Percentiles rank a stretch among this genome's conserved stretches.
These are phyloP conservation scores for Myriosclerotinia duriaeana DNA, from an alignment of 2,329 filamentous ascomycete species.

Conservation along the genomic window DNA sequence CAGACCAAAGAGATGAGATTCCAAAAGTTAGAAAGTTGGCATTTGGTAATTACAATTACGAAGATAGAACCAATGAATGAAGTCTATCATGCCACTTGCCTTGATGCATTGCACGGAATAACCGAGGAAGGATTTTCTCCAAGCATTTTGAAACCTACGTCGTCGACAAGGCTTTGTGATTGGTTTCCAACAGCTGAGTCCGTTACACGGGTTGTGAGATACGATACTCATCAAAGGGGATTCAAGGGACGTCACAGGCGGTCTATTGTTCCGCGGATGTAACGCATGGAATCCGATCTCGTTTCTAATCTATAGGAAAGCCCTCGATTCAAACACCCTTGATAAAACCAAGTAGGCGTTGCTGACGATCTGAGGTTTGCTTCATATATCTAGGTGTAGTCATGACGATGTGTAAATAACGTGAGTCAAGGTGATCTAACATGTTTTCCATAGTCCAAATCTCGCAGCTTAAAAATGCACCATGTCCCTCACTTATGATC, in stretches of 20 bases:
- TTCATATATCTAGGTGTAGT: background rate
- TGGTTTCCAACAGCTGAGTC: background rate
- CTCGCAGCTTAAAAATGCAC: background rate
- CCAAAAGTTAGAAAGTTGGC: constrained; percentile 16
- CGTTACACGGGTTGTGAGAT: constrained; percentile 9
- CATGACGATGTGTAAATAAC: background rate
- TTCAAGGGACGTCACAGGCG: constrained; percentile 9
- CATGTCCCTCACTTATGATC: constrained; percentile 44
- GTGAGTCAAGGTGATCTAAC: background rate
- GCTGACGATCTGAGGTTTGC: background rate
- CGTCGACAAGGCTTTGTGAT: background rate
- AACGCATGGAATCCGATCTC: background rate
- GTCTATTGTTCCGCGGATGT: constrained; percentile 6
- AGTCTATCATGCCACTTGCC: constrained; percentile 13
- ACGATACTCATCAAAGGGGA: constrained; percentile 5
- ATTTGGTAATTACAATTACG: background rate
- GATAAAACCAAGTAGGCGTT: background rate
- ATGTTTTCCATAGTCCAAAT: background rate
- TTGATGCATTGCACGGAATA: background rate
- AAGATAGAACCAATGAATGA: constrained; percentile 6
- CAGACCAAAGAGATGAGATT: constrained; percentile 29
- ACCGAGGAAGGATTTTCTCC: background rate
- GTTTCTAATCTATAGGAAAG: constrained; percentile 22
- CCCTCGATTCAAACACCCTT: constrained; percentile 6
- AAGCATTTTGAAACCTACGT: background rate